Conservation (phyloP, 331 rosid species). For the Erythrophleum ivorense region DNA sequence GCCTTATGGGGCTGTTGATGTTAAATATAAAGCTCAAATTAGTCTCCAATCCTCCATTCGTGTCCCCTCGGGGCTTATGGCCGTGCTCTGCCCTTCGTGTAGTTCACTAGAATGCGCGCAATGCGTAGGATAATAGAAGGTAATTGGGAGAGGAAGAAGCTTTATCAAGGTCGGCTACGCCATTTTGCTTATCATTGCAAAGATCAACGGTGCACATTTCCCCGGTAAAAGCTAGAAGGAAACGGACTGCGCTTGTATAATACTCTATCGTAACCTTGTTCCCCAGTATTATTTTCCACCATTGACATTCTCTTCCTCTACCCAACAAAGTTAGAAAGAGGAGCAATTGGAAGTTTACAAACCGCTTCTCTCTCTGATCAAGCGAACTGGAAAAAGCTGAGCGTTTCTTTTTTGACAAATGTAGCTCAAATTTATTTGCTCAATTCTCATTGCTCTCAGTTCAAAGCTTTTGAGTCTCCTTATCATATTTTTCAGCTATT, state of each 20-base stretch:
- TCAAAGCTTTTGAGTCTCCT: conserved; percentile 30
- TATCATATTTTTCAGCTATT: neutral
- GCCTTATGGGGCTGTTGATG: neutral
- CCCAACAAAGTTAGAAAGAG: conserved; percentile 13
- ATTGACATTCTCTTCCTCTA: conserved; percentile 38
- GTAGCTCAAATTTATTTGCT: conserved; percentile 38
- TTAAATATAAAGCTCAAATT: conserved; percentile 44
- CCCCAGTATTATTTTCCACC: conserved; percentile 33
- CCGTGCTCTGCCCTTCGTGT: neutral
- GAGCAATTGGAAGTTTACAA: conserved; percentile 45
- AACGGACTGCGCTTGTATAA: conserved; percentile 42
- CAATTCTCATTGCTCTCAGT: conserved; percentile 33
- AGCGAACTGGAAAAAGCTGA: conserved; percentile 27
- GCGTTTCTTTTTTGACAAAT: conserved; percentile 19
- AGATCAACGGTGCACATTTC: conserved; percentile 38
- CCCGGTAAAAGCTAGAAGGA: conserved; percentile 36
- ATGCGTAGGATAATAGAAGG: conserved; percentile 35
- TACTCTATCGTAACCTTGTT: conserved; percentile 20
- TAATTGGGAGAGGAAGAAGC: neutral
- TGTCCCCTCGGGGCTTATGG: conserved; percentile 24
- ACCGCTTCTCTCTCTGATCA: conserved; percentile 18
- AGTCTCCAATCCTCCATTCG: conserved; percentile 35
- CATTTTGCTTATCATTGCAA: conserved; percentile 39
- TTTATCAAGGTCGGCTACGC: conserved; percentile 38
- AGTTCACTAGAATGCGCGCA: conserved; percentile 37